Evolutionary conservation across 441 rosid genomes (phyloP).

Genomic region (Manihot esculenta): DNA sequence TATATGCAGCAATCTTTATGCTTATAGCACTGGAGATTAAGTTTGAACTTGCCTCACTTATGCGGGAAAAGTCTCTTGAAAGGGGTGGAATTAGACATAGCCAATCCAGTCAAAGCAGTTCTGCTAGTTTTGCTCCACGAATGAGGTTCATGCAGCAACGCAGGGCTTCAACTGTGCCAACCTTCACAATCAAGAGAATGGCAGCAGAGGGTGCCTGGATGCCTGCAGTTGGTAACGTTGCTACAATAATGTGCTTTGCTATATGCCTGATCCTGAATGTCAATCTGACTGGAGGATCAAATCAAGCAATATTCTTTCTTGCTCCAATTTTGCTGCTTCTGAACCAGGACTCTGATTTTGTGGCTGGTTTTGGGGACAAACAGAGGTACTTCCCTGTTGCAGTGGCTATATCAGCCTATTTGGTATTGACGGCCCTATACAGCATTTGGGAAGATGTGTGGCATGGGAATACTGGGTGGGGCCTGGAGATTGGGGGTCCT

Average conservation of each 20-base stretch:
- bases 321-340: conserved; percentile 94
- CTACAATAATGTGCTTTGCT: conserved; percentile 92
- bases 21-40: conserved; percentile 92
- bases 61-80: conserved; percentile 82
- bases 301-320: conserved; percentile 89
- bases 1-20: conserved; percentile 95
- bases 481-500: conserved; percentile 85
- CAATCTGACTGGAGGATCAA: conserved; percentile 89
- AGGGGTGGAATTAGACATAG: conserved; percentile 61
- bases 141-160: conserved; percentile 98
- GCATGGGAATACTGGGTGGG: conserved; percentile 94
- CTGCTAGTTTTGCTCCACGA: conserved; percentile 58
- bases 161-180: conserved; percentile 62
- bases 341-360: conserved; percentile 95
- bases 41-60: conserved; percentile 86
- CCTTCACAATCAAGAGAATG: conserved; percentile 87
- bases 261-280: conserved; percentile 89
- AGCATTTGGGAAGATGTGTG: conserved; percentile 85
- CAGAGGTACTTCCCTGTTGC: conserved; percentile 98
- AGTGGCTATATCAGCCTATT: conserved; percentile 68
- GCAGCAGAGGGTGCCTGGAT: conserved; percentile 98
- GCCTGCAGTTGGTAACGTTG: conserved; percentile 96
- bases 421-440: conserved; percentile 66
- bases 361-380: conserved; percentile 95
- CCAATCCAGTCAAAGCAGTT: conserved; percentile 53